Conservation (phyloP, 2,329 filamentous ascomycete genomes). For the Penicillium glabrum region DNA sequence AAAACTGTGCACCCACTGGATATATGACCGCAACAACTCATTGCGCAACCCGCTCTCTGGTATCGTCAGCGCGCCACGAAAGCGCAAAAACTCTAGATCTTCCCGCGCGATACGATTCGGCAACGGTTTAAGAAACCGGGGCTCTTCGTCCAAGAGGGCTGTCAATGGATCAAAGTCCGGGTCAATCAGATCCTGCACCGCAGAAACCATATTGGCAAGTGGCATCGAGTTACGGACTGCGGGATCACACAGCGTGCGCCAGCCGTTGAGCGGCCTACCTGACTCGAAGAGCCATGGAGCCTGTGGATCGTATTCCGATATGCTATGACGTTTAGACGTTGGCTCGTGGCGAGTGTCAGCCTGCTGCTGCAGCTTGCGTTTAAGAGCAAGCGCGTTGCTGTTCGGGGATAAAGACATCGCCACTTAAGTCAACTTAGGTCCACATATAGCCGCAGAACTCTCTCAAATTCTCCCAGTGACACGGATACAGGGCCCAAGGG, state of each 20-base stretch:
- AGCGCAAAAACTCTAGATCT: conserved; percentile 74
- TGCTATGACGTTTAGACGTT: conserved; percentile 24
- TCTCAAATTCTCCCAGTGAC: not conserved
- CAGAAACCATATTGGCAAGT: conserved; percentile 39
- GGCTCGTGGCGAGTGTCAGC: conserved; percentile 19
- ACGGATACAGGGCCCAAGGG: not conserved
- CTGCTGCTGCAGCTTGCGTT: conserved; percentile 28
- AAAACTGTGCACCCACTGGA: conserved; percentile 85
- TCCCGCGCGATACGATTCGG: conserved; percentile 72
- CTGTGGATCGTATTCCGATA: conserved; percentile 30
- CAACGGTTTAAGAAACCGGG: conserved; percentile 72
- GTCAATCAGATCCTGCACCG: conserved; percentile 39
- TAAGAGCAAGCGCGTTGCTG: conserved; percentile 23
- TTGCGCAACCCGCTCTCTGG: conserved; percentile 68
- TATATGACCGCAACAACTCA: conserved; percentile 73
- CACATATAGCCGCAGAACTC: not conserved
- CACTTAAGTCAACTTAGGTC: not conserved
- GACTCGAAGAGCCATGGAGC: conserved; percentile 32
- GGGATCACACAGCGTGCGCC: conserved; percentile 30
- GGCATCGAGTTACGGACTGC: conserved; percentile 32
- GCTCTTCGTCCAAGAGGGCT: conserved; percentile 40
- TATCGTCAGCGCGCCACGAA: conserved; percentile 76
- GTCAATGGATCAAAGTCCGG: conserved; percentile 40
- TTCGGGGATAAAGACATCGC: conserved; percentile 19
- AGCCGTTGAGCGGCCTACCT: conserved; percentile 20